Percentiles rank a stretch among this genome's conserved stretches.
Evolutionary conservation across 164 flowering plant species (phyloP).

Genomic region (Nelumbo lutea): DNA sequence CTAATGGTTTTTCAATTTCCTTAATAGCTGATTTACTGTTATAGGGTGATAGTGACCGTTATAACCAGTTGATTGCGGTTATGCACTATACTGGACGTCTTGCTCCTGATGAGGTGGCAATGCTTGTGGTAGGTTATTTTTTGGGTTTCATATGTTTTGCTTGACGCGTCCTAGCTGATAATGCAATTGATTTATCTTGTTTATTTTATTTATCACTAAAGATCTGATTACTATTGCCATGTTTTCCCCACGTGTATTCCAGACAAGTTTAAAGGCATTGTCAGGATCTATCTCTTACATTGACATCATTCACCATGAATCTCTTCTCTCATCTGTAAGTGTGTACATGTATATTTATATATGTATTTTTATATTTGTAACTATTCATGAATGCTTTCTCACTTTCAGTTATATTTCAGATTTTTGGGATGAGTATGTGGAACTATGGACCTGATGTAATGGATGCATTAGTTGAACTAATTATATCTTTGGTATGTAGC

Average conservation of each 20-base stretch:
- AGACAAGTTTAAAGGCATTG: constrained; percentile 71
- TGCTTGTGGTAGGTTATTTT: constrained; percentile 57
- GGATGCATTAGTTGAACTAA: constrained; percentile 66
- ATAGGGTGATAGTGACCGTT: constrained; percentile 49
- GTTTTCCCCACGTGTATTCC: constrained; percentile 10
- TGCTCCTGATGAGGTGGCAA: constrained; percentile 54
- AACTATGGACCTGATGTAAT: constrained; percentile 52
- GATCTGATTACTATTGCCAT: neutral
- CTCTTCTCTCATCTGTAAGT: constrained; percentile 64
- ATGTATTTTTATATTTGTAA: neutral
- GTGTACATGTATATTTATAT: neutral
- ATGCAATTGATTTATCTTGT: neutral
- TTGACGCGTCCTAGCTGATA: neutral
- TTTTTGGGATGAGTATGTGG: constrained; percentile 80
- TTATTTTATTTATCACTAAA: neutral
- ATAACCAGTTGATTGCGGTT: constrained; percentile 50
- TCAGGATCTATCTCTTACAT: constrained; percentile 64
- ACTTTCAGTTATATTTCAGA: constrained; percentile 29
- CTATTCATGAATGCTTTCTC: neutral
- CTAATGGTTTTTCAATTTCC: neutral
- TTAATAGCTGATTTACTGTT: neutral
- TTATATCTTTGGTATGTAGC: constrained; percentile 56
- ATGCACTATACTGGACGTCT: constrained; percentile 27
- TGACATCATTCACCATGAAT: constrained; percentile 41
- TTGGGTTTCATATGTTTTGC: neutral